phyloP scores from a whole-genome alignment of 2,329 filamentous ascomycete genomes.

The Ophiostoma piceae region DNA sequence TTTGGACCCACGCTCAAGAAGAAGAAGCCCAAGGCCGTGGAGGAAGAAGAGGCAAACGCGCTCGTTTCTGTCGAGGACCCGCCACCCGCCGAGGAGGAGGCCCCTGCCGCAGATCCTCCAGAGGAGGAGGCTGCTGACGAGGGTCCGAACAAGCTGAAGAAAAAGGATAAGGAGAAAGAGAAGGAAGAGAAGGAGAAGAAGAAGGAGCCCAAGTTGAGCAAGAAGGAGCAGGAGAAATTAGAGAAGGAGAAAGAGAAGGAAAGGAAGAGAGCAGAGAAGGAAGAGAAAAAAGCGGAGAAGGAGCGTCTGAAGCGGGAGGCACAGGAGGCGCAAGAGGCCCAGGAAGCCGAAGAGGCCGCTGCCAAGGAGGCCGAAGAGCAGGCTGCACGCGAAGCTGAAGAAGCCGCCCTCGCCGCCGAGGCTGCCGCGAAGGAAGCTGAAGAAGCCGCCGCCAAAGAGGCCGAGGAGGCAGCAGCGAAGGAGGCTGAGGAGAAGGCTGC shows the following conservation, averaged over 20 bases:
- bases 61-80: conserved; percentile 33
- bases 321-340: conserved; percentile 31
- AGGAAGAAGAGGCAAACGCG: conserved; percentile 40
- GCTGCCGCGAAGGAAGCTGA: conserved; percentile 35
- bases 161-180: conserved; percentile 37
- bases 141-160: conserved; percentile 36
- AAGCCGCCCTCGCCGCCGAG: conserved; percentile 31
- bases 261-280: conserved; percentile 34
- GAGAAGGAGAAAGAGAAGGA: conserved; percentile 39
- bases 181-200: conserved; percentile 35
- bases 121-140: conserved; percentile 39
- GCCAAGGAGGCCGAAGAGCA: conserved; percentile 39
- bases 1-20: conserved; percentile 34
- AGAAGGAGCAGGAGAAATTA: conserved; percentile 49
- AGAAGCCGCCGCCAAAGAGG: conserved; percentile 36
- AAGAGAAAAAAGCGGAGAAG: conserved; percentile 37
- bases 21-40: conserved; percentile 33
- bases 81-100: conserved; percentile 41
- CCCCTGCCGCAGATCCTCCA: conserved; percentile 36
- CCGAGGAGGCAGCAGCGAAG: conserved; percentile 37
- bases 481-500: conserved; percentile 39
- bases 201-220: conserved; percentile 43
- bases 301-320: conserved; percentile 33
- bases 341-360: conserved; percentile 32
- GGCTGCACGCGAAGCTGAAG: conserved; percentile 33